Conservation (phyloP, 2,329 filamentous ascomycete species). For the Aspergillus fructus region DNA sequence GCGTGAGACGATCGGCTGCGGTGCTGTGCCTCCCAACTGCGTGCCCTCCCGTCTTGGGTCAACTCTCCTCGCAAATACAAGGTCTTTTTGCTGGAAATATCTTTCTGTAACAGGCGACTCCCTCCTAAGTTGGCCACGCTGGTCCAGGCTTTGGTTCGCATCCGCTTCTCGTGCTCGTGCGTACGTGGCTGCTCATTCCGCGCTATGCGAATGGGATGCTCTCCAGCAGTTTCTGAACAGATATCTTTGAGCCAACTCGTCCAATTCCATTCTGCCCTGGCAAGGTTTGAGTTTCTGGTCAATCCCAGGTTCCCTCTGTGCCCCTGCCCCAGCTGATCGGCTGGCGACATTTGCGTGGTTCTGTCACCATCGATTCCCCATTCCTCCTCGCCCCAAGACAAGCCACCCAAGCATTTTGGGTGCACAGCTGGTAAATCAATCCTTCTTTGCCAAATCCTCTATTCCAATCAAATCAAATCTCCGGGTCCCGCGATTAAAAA, state of each 20-base stretch:
- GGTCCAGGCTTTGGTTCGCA: slow-evolving; percentile 7
- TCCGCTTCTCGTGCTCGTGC: slow-evolving; percentile 16
- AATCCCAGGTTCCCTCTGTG: slow-evolving; percentile 2
- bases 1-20: slow-evolving; percentile 23
- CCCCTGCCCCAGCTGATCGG: slow-evolving; percentile 20
- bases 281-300: slow-evolving; percentile 15
- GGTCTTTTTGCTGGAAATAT: slow-evolving; percentile 10
- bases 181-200: slow-evolving; percentile 26
- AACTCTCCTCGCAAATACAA: slow-evolving; percentile 9
- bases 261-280: slow-evolving; percentile 16
- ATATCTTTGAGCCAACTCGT: slow-evolving; percentile 22
- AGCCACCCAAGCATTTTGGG: slow-evolving; percentile 15
- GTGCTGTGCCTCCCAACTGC: slow-evolving; percentile 7
- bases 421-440: slow-evolving; percentile 10
- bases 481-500: neutral
- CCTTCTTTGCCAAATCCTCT: slow-evolving; percentile 9
- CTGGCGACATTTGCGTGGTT: slow-evolving; percentile 16
- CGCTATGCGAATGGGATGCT: slow-evolving; percentile 23
- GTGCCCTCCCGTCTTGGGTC: slow-evolving; percentile 4
- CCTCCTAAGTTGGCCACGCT: slow-evolving; percentile 3
- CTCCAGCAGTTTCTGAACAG: slow-evolving; percentile 14
- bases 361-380: slow-evolving; percentile 19
- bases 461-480: slow-evolving; percentile 14
- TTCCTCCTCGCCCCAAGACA: slow-evolving; percentile 16
- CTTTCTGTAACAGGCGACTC: slow-evolving; percentile 7